Evolutionary conservation across 331 rosid genomes (phyloP), one percentile per base, ranked within the genome.

Genomic region (Pyracantha coccinea): DNA sequence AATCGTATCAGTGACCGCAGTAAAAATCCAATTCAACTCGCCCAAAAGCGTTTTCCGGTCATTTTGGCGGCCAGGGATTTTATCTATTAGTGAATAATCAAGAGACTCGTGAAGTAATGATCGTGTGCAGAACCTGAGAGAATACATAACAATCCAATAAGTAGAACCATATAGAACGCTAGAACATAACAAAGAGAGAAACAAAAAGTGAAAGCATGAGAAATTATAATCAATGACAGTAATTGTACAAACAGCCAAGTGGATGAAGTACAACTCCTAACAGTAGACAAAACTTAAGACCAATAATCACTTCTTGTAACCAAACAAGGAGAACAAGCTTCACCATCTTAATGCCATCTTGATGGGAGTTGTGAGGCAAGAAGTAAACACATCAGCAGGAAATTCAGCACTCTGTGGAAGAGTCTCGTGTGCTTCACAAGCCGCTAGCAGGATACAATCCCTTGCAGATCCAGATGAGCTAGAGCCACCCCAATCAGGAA

Each of bases 271-370:
- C 50, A 55, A 68, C 59, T 68, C 50, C 24, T 10, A 29, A 70
- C 11, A 31, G 27, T 24, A 61, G 66, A 23, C 15, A 62, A 73
- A 15, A 63, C 60, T 47, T 47, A 33, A 38, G 45, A 41, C n/a
- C 4, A 35, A 25, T 38, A 31, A 50, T 66, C 38, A 55, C 35
- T 44, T 25, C 12, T 7, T 50, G 35, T 69, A 66, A 80, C 50
- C 64, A 78, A 38, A 20, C 14, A 62, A 65, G 66, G 79, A 79
- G 65, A 35, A 78, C 63, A 79, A 75, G 79, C 23, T 69, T 92
- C 85, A 95, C 99, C 99, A 95, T 84, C 97, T 89, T 77, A 95
- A 81, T 68, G 99, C 99, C 97, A 88, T 95, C 92, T 95, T 95
- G 75, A 92, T 92, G 41, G 99, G 99, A 17, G 97, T 95, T 61